These are phyloP conservation scores for Ceratobasidium sp. DNA, from an alignment of 1,284 basidiomycete genomes.

Conservation along the genomic window DNA sequence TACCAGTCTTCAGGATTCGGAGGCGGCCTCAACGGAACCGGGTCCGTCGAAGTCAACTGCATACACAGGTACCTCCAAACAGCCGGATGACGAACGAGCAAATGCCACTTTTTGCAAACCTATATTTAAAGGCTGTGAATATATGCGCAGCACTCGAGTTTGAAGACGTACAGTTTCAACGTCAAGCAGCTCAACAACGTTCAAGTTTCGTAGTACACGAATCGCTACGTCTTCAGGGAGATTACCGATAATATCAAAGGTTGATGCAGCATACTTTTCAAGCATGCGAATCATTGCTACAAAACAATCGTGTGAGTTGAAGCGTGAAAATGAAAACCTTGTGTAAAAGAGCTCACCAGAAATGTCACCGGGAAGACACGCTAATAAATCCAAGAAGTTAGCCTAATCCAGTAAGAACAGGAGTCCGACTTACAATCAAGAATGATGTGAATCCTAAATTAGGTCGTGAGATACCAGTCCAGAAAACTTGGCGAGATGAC, in stretches of 20 bases:
- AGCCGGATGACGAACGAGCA: constrained; percentile 75
- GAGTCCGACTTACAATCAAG: constrained; percentile 53
- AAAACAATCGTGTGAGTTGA: constrained; percentile 48
- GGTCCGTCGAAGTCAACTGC: constrained; percentile 81
- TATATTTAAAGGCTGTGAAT: constrained; percentile 53
- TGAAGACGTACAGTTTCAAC: constrained; percentile 66
- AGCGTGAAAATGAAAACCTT: constrained; percentile 60
- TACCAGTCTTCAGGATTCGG: constrained; percentile 80
- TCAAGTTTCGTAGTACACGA: constrained; percentile 75
- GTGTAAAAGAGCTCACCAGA: no score
- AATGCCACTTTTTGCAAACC: constrained; percentile 84
- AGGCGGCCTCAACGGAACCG: constrained; percentile 74
- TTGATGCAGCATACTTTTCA: constrained; percentile 83
- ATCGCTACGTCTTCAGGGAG: constrained; percentile 78
- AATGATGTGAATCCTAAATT: constrained; percentile 64
- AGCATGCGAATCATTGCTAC: constrained; percentile 80
- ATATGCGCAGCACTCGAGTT: constrained; percentile 9
- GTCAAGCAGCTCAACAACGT: constrained; percentile 74
- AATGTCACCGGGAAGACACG: constrained; percentile 82
- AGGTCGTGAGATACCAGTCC: constrained; percentile 15
- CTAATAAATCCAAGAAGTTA: constrained; percentile 56
- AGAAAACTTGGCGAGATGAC: constrained; percentile 55
- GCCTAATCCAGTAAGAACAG: background rate
- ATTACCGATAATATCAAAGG: constrained; percentile 84
- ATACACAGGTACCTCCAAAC: constrained; percentile 86